Conservation (phyloP, 2,329 filamentous ascomycete genomes). For the Huntiella moniliformis region DNA sequence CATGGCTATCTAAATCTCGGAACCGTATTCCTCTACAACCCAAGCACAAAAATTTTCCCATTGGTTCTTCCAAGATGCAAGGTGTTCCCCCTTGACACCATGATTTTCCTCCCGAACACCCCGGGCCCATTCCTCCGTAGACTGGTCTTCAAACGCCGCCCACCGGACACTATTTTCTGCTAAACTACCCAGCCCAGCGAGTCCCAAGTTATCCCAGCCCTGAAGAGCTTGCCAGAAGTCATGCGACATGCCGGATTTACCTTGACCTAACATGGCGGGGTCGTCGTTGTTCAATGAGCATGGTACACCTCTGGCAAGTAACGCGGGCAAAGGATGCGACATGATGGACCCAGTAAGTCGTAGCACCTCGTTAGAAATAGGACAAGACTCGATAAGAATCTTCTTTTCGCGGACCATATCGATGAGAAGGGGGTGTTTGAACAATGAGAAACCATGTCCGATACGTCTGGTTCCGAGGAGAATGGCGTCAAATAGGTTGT, state of each 20-base stretch:
- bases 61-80: constrained; percentile 61
- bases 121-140: constrained; percentile 47
- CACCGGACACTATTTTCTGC: constrained; percentile 87
- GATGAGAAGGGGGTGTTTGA: constrained; percentile 77
- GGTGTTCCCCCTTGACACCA: constrained; percentile 48
- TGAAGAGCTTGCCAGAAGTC: constrained; percentile 91
- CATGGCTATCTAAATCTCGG: constrained; percentile 13
- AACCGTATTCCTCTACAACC: constrained; percentile 60
- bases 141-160: constrained; percentile 73
- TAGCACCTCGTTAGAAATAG: constrained; percentile 77
- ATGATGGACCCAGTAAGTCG: constrained; percentile 59
- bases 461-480: constrained; percentile 75
- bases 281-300: constrained; percentile 83
- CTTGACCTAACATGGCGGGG: constrained; percentile 72
- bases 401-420: constrained; percentile 77
- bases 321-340: constrained; percentile 62
- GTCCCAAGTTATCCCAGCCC: constrained; percentile 76
- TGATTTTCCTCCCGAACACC: constrained; percentile 58
- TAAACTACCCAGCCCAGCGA: constrained; percentile 68
- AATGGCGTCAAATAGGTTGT: constrained; percentile 76
- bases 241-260: constrained; percentile 64
- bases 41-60: constrained; percentile 88
- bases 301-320: constrained; percentile 67
- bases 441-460: constrained; percentile 73
- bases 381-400: constrained; percentile 78